These are phyloP conservation scores for Isoetes taiwanensis DNA, from an alignment of 75 land plant genomes.

Conservation along the genomic window DNA sequence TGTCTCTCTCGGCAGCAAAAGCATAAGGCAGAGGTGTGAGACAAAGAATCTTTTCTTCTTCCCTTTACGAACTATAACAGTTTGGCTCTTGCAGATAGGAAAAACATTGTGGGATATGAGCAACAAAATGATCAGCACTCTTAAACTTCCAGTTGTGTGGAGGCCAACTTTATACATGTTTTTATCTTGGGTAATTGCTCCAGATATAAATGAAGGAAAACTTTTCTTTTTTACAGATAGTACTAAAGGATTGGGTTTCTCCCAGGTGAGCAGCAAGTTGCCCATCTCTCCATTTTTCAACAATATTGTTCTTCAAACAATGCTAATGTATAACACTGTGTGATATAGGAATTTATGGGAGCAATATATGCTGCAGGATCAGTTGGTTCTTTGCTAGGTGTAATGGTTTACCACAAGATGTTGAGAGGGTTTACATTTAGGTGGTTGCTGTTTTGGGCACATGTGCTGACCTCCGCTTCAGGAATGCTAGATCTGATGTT, in stretches of 20 bases:
- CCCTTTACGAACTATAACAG: not conserved
- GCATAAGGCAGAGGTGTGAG: too few relatives aligned
- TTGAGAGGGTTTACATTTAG: slow-evolving; percentile 54
- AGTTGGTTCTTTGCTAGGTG: slow-evolving; percentile 63
- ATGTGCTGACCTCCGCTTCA: slow-evolving; percentile 37
- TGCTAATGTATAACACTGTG: not conserved
- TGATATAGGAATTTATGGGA: slow-evolving; percentile 53
- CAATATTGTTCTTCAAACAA: not conserved
- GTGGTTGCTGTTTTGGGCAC: slow-evolving; percentile 50
- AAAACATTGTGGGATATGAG: slow-evolving; percentile 36
- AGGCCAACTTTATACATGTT: slow-evolving; percentile 83
- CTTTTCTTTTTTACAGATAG: slow-evolving; percentile 75
- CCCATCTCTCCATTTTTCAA: too few relatives aligned
- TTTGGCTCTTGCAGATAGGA: too few relatives aligned
- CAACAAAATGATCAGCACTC: slow-evolving; percentile 45
- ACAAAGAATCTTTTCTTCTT: not conserved
- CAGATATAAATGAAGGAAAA: slow-evolving; percentile 59
- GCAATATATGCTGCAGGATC: slow-evolving; percentile 53
- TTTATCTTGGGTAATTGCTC: slow-evolving; percentile 43
- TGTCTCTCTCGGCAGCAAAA: slow-evolving; percentile 6
- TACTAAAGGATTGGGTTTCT: slow-evolving; percentile 52
- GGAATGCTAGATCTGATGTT: slow-evolving; percentile 70
- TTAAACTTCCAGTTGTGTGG: slow-evolving; percentile 57
- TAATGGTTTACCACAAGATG: slow-evolving; percentile 44
- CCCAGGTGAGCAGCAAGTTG: too few relatives aligned